Conservation (phyloP, 1,284 basidiomycete genomes). For the Ceratorhiza oryzae-sativae region DNA sequence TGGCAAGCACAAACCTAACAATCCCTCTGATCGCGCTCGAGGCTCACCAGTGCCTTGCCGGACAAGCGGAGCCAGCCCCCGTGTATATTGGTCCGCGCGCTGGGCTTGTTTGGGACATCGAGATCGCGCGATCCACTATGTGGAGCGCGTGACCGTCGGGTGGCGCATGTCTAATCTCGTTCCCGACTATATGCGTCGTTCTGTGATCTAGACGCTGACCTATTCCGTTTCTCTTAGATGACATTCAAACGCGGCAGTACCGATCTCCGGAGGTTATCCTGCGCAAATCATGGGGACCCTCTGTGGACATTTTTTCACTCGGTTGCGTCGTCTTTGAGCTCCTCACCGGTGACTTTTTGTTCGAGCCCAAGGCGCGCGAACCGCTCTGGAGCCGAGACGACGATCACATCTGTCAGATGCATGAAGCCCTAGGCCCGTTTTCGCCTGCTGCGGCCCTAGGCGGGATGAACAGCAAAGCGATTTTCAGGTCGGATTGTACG, state of each 20-base stretch:
- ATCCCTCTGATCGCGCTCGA: background rate
- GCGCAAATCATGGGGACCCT: constrained; percentile 54
- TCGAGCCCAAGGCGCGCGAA: constrained; percentile 52
- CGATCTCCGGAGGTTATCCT: constrained; percentile 97
- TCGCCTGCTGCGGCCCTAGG: constrained; percentile 34
- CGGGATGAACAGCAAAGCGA: constrained; percentile 35
- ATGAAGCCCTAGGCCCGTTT: constrained; percentile 43
- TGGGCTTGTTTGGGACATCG: background rate
- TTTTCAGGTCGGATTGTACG: constrained; percentile 41
- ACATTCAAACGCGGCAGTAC: constrained; percentile 97
- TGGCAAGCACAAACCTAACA: background rate
- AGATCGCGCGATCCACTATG: background rate
- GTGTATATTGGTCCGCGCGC: background rate
- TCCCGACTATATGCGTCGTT: constrained; percentile 57
- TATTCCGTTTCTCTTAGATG: constrained; percentile 49
- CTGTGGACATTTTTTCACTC: constrained; percentile 58
- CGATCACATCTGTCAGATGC: constrained; percentile 83
- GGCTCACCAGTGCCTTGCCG: background rate
- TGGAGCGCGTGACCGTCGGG: background rate
- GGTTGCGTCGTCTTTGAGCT: constrained; percentile 82
- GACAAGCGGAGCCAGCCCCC: background rate
- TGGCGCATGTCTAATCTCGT: background rate
- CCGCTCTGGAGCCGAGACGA: constrained; percentile 82
- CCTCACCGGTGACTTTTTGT: constrained; percentile 56
- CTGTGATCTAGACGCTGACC: constrained; percentile 89